Percentiles rank a stretch among this genome's conserved stretches.
phyloP scores from a whole-genome alignment of 495 filamentous ascomycete species.

The Neurospora terricola region DNA sequence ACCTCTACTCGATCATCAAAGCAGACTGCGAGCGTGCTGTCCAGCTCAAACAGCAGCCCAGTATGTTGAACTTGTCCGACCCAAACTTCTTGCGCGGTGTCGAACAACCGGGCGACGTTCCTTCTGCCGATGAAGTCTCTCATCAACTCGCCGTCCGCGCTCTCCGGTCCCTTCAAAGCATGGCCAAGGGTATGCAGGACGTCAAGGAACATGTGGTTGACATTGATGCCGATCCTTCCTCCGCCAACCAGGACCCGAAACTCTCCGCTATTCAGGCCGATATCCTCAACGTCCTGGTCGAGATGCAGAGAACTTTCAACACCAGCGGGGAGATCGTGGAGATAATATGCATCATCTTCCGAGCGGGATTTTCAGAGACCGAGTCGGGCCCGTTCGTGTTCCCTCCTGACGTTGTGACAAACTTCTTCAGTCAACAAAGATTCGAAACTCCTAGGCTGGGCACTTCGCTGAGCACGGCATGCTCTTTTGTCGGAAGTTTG shows the following conservation, averaged over 20 bases:
- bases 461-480: constrained; percentile 66
- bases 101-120: constrained; percentile 15
- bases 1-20: constrained; percentile 56
- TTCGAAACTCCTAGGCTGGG: constrained; percentile 59
- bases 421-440: constrained; percentile 57
- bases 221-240: constrained; percentile 34
- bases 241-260: background rate
- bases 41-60: constrained; percentile 22
- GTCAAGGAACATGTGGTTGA: constrained; percentile 63
- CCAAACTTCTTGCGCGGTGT: constrained; percentile 22
- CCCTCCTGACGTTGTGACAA: constrained; percentile 55
- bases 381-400: constrained; percentile 71
- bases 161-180: constrained; percentile 61
- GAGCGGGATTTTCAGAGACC: constrained; percentile 69
- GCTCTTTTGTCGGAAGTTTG: constrained; percentile 61
- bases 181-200: constrained; percentile 71
- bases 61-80: constrained; percentile 24
- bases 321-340: constrained; percentile 63
- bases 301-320: constrained; percentile 44
- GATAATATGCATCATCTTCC: constrained; percentile 62
- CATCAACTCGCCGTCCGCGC: constrained; percentile 50
- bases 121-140: constrained; percentile 28
- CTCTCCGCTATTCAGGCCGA: constrained; percentile 21
- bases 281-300: constrained; percentile 46
- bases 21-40: constrained; percentile 42